A percentile compares a stretch with the other conserved stretches of the same genome.
These are phyloP conservation scores for Ophiostoma ips DNA, from an alignment of 2,329 filamentous ascomycete genomes.

Conservation along the genomic window DNA sequence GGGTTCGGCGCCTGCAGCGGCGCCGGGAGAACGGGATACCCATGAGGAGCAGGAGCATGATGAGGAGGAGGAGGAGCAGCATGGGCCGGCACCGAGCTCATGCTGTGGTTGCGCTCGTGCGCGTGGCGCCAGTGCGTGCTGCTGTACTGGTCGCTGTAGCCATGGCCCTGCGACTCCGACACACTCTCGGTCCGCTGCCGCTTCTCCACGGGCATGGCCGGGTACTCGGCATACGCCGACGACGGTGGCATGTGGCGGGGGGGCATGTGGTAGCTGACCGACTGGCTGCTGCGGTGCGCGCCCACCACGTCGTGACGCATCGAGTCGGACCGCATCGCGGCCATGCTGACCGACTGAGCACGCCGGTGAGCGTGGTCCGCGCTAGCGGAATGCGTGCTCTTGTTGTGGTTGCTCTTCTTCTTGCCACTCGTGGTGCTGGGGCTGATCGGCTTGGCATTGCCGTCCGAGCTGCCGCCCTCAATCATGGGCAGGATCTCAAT, in stretches of 20 bases:
- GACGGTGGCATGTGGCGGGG: neutral
- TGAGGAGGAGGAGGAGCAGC: too few relatives aligned
- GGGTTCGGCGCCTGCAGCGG: neutral
- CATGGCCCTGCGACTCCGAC: neutral
- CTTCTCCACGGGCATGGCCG: constrained; percentile 8
- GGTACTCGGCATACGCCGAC: neutral
- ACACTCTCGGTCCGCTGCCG: constrained; percentile 9
- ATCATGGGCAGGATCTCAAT: constrained; percentile 47
- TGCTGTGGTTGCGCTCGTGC: neutral
- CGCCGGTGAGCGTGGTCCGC: too few relatives aligned
- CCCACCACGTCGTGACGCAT: constrained; percentile 12
- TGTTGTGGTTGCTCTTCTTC: constrained; percentile 7
- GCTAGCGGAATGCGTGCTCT: too few relatives aligned
- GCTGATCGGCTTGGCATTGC: too few relatives aligned
- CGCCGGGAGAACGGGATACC: neutral
- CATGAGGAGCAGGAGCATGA: constrained; percentile 15
- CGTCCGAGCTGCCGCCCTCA: neutral
- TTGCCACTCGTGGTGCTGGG: constrained; percentile 11
- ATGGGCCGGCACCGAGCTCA: constrained; percentile 2
- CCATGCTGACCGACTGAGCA: constrained; percentile 17
- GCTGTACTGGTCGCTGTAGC: neutral
- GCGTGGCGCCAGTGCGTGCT: neutral
- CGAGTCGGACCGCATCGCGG: constrained; percentile 9
- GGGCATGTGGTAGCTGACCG: neutral
- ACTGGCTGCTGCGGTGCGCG: constrained; percentile 7